Percentiles rank a stretch among this genome's conserved stretches.
These are phyloP conservation scores for Persicaria maculosa DNA, from an alignment of 148 eudicot genomes.

Conservation along the genomic window DNA sequence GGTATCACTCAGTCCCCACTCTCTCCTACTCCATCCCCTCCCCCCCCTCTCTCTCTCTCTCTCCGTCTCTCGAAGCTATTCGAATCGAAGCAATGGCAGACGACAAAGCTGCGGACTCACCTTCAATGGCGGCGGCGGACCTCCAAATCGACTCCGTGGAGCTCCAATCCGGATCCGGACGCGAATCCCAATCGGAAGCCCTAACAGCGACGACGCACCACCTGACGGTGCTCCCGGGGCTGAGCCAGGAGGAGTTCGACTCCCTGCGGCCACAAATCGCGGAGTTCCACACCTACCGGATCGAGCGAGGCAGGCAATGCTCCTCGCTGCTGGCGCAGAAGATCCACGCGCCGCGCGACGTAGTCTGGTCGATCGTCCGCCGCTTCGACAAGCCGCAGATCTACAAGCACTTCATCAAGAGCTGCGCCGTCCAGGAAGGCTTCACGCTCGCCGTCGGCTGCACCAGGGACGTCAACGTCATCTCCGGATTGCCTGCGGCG, in stretches of 20 bases:
- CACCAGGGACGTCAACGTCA: slow-evolving; percentile 56
- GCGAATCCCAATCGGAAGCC: not conserved
- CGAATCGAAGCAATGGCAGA: not conserved
- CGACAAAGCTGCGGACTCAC: not conserved
- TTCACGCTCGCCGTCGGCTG: slow-evolving; percentile 32
- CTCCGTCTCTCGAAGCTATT: not conserved
- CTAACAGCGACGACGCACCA: slow-evolving; percentile 23
- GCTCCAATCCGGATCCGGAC: too few relatives aligned
- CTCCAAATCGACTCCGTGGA: not conserved
- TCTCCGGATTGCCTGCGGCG: slow-evolving; percentile 60
- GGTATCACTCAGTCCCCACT: slow-evolving; percentile 13
- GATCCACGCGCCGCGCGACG: slow-evolving; percentile 49
- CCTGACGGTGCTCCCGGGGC: slow-evolving; percentile 25
- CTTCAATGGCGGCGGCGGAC: not conserved
- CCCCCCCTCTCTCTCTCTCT: not conserved
- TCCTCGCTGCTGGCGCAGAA: slow-evolving; percentile 57
- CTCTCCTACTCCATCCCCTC: not conserved
- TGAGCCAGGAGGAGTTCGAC: slow-evolving; percentile 37
- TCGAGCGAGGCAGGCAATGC: slow-evolving; percentile 29
- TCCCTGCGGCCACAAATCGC: slow-evolving; percentile 20
- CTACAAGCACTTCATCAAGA: slow-evolving; percentile 67
- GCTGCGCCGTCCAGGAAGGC: slow-evolving; percentile 32
- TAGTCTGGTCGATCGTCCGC: slow-evolving; percentile 57
- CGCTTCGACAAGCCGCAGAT: slow-evolving; percentile 63
- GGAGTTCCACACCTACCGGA: slow-evolving; percentile 46